Evolutionary conservation across 371 early-diverging fungal species (phyloP).

Genomic region (Mortierella sp.): DNA sequence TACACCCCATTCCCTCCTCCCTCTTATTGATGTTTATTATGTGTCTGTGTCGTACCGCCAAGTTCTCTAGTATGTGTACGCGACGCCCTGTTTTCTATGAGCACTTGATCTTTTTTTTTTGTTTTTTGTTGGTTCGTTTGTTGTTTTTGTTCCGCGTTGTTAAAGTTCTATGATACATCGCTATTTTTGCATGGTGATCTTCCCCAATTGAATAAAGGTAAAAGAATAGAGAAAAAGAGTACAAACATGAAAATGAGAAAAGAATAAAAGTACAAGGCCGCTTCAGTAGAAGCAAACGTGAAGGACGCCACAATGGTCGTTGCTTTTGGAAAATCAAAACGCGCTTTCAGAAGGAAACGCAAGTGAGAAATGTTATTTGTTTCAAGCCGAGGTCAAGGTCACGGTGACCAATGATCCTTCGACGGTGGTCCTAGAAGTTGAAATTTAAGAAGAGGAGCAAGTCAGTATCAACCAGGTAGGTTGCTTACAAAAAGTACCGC

Average conservation of each 20-base stretch:
- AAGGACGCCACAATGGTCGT: too few species aligned
- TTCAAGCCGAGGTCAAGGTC: slow-evolving; percentile 42
- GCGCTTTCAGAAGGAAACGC: too few species aligned
- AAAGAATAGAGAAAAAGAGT: not conserved
- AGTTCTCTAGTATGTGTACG: not conserved
- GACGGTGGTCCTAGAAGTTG: slow-evolving; percentile 39
- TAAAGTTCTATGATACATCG: too few species aligned
- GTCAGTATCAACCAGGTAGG: too few species aligned
- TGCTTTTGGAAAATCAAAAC: not conserved
- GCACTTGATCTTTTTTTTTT: too few species aligned
- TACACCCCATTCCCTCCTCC: not conserved
- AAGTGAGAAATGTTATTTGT: not conserved
- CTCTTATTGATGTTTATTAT: not conserved
- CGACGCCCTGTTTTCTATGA: too few species aligned
- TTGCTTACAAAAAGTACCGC: not conserved
- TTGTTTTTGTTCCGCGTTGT: too few species aligned
- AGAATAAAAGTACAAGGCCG: not conserved
- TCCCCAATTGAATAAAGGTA: too few species aligned
- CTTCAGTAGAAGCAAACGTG: not conserved
- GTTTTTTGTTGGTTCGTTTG: too few species aligned
- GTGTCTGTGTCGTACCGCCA: too few species aligned
- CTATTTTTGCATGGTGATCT: too few species aligned
- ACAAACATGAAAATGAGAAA: not conserved
- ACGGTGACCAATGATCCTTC: slow-evolving; percentile 57
- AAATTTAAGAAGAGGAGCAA: not conserved